These are phyloP conservation scores for Casuarina cunninghamiana DNA, from an alignment of 306 rosid species.

Conservation along the genomic window DNA sequence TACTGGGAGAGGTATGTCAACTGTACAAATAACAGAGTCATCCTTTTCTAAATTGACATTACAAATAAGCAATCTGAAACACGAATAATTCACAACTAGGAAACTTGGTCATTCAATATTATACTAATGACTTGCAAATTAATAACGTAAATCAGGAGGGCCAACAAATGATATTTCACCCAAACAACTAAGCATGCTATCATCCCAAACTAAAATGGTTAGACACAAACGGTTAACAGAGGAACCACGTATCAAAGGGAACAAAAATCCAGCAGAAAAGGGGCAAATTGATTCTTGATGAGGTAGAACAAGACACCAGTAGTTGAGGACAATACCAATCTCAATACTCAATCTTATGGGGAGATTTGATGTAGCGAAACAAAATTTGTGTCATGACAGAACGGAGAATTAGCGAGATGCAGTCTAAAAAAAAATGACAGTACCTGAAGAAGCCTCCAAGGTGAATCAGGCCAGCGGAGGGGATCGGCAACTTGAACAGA, in stretches of 20 bases:
- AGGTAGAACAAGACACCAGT: neutral
- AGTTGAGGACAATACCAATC: neutral
- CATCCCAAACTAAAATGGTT: neutral
- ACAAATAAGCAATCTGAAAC: neutral
- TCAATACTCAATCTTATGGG: neutral
- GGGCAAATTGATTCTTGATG: neutral
- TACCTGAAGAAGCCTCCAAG: conserved; percentile 99
- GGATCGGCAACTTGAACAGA: conserved; percentile 79
- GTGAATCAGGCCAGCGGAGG: conserved; percentile 81
- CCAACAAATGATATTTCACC: neutral
- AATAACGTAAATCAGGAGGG: neutral
- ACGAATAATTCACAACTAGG: neutral
- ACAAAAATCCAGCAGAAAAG: neutral
- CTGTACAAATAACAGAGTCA: neutral
- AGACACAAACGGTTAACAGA: neutral
- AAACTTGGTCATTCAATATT: neutral
- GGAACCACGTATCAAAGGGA: neutral
- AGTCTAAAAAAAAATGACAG: conserved; percentile 10
- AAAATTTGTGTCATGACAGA: neutral
- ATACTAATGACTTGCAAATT: neutral
- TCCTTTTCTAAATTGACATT: neutral
- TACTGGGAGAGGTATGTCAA: neutral
- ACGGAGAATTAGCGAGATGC: neutral
- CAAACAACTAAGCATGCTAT: neutral
- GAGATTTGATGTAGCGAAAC: neutral